Evolutionary conservation across 257 asterid species (phyloP), one percentile per base, ranked within the genome.

Genomic region (Scutellaria baicalensis): DNA sequence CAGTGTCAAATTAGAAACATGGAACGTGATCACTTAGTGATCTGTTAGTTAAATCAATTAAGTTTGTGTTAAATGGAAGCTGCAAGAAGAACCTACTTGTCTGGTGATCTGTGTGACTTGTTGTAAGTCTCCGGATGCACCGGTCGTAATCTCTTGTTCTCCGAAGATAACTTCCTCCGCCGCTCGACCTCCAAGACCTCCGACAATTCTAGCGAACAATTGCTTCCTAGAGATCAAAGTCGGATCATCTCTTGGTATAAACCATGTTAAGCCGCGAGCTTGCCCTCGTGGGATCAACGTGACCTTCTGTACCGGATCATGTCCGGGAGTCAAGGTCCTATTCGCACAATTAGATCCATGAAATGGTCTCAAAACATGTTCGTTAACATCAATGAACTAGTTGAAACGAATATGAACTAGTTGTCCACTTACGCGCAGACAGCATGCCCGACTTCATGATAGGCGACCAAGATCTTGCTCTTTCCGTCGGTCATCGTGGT

Each of bases 261-360:
- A 87, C 94, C 90, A 86, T 36, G 93, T 86, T 10, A 89, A 69
- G 2, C 96, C 96, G 1, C 91, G 88, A 20, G 94, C 91, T 74
- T 87, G 96, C 14, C 96, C 96, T 39, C 95, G 84, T 5, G 96
- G 95, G 76, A 89, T 84, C 81, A 89, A 42, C 6, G 92, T 83
- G 1, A 89, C 95, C 84, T 87, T 89, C 63, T 89, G 90, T 12
- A 89, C 89, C 0, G 75, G 79, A 75, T 84, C 92, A 66, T 87
- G 90, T 3, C 95, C 88, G 0, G 91, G 88, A 6, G 88, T 85
- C 76, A 89, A 76, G 17, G 84, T 79, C 82, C 91, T 86, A 82
- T 59, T 36, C 8, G 3, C 52, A 68, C 36, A 75, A 52, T 43
- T 27, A 27, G 33, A 27, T 27, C 33, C 33, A 27, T 27, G 33